Evolutionary conservation across 2,329 filamentous ascomycete species (phyloP).

Genomic region (Verticillium zaregamsianum): DNA sequence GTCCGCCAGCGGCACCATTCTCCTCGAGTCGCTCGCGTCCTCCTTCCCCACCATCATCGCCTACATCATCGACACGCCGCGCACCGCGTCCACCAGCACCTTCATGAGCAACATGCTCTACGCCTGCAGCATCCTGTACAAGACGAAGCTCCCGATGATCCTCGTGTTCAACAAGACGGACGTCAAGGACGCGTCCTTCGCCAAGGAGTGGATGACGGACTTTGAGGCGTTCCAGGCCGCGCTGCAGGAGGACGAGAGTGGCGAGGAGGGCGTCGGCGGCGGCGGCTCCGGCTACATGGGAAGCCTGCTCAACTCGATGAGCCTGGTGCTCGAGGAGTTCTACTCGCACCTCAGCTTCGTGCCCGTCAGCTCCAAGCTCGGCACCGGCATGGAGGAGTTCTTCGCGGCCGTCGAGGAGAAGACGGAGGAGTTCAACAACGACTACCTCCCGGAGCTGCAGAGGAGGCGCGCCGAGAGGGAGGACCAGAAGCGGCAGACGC

Average conservation of each 20-base stretch:
- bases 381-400: conserved; percentile 87
- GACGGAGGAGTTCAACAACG: conserved; percentile 78
- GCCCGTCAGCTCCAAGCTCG: conserved; percentile 88
- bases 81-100: conserved; percentile 86
- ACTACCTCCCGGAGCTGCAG: conserved; percentile 92
- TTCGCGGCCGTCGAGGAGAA: conserved; percentile 87
- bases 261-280: conserved; percentile 66
- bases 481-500: conserved; percentile 63
- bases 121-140: conserved; percentile 97
- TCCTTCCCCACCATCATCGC: conserved; percentile 96
- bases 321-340: conserved; percentile 93
- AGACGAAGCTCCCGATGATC: conserved; percentile 98
- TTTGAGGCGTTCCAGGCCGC: conserved; percentile 94
- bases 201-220: conserved; percentile 99
- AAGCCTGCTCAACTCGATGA: conserved; percentile 95
- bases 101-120: conserved; percentile 99
- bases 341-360: conserved; percentile 93
- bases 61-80: conserved; percentile 95
- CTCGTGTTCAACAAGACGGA: conserved; percentile 99
- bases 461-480: conserved; percentile 71
- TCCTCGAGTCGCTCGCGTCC: conserved; percentile 87
- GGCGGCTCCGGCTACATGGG: conserved; percentile 94
- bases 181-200: conserved; percentile 84
- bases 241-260: conserved; percentile 72
- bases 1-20: conserved; percentile 91